A percentile compares a stretch with the other conserved stretches of the same genome.
These are phyloP conservation scores for Colletotrichum abscissum DNA, from an alignment of 2,329 filamentous ascomycete species.

Conservation along the genomic window DNA sequence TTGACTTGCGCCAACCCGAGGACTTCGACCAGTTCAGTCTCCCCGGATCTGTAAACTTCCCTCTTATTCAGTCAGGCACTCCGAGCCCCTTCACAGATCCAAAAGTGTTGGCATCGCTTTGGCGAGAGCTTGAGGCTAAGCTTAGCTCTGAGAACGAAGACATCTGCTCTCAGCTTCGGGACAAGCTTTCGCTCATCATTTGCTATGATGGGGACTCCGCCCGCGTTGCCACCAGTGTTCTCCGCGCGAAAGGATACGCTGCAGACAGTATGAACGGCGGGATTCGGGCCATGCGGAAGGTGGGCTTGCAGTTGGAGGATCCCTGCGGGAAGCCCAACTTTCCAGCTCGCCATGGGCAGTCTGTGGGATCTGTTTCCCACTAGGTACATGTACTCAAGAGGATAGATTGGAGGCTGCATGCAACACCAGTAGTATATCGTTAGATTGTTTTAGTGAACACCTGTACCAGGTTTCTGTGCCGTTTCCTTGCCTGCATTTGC, in stretches of 20 bases:
- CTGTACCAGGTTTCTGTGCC: too few species aligned
- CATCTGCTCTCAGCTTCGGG: slow-evolving; percentile 36
- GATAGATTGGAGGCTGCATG: too few species aligned
- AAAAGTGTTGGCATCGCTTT: slow-evolving; percentile 54
- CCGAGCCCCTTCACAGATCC: slow-evolving; percentile 60
- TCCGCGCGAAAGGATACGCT: slow-evolving; percentile 60
- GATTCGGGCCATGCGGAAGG: slow-evolving; percentile 37
- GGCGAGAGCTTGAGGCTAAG: slow-evolving; percentile 57
- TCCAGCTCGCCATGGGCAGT: too few species aligned
- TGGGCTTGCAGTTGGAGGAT: neutral
- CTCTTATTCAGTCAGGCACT: slow-evolving; percentile 49
- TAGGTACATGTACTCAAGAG: too few species aligned
- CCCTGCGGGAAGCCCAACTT: too few species aligned
- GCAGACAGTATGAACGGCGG: slow-evolving; percentile 60
- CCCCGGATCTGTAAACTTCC: slow-evolving; percentile 56
- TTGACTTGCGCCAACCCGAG: slow-evolving; percentile 56
- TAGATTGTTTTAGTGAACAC: too few species aligned
- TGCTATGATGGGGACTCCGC: slow-evolving; percentile 67
- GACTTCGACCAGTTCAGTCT: slow-evolving; percentile 58
- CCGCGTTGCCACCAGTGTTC: slow-evolving; percentile 63
- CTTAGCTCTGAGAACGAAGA: slow-evolving; percentile 43
- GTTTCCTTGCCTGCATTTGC: too few species aligned
- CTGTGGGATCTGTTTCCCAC: too few species aligned
- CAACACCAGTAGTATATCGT: too few species aligned
- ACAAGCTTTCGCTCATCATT: slow-evolving; percentile 55